Conservation (phyloP, 176 grass and related monocot genomes). For the Phoenix roebelenii region DNA sequence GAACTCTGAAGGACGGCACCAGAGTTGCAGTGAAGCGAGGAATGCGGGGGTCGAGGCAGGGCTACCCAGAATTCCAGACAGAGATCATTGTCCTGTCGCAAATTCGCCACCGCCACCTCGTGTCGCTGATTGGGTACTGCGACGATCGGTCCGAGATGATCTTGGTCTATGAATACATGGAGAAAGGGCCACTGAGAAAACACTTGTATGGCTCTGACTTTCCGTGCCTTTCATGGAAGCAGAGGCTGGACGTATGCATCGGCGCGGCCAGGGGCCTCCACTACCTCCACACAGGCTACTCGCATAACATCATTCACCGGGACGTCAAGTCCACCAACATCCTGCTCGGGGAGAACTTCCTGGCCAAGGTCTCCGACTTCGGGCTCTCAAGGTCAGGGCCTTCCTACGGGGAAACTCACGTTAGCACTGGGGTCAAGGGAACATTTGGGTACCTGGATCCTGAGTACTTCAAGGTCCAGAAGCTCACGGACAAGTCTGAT, state of each 20-base stretch:
- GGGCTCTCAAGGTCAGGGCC: slow-evolving; percentile 32
- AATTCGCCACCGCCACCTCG: slow-evolving; percentile 39
- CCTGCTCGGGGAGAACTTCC: slow-evolving; percentile 26
- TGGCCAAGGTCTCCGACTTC: slow-evolving; percentile 46
- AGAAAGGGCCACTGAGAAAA: slow-evolving; percentile 24
- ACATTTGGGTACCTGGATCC: slow-evolving; percentile 40
- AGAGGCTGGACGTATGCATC: slow-evolving; percentile 53
- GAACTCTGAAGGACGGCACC: slow-evolving; percentile 27
- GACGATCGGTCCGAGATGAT: slow-evolving; percentile 39
- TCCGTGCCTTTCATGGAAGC: slow-evolving; percentile 41
- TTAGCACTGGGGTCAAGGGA: slow-evolving; percentile 28
- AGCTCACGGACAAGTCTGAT: slow-evolving; percentile 40
- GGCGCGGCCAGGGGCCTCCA: slow-evolving; percentile 42
- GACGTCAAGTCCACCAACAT: slow-evolving; percentile 60
- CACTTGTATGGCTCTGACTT: slow-evolving; percentile 25
- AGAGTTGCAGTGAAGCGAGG: slow-evolving; percentile 35
- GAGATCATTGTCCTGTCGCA: slow-evolving; percentile 34
- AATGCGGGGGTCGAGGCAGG: slow-evolving; percentile 22
- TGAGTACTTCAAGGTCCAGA: slow-evolving; percentile 39
- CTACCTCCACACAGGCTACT: slow-evolving; percentile 45
- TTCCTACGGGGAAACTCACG: slow-evolving; percentile 20
- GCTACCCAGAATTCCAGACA: slow-evolving; percentile 37
- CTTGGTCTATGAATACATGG: slow-evolving; percentile 48
- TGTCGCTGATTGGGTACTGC: slow-evolving; percentile 38
- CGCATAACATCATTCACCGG: slow-evolving; percentile 48